Evolutionary conservation across 495 filamentous ascomycete species (phyloP), one percentile per base, ranked within the genome.

Genomic region (Aspergillus nanangensis): DNA sequence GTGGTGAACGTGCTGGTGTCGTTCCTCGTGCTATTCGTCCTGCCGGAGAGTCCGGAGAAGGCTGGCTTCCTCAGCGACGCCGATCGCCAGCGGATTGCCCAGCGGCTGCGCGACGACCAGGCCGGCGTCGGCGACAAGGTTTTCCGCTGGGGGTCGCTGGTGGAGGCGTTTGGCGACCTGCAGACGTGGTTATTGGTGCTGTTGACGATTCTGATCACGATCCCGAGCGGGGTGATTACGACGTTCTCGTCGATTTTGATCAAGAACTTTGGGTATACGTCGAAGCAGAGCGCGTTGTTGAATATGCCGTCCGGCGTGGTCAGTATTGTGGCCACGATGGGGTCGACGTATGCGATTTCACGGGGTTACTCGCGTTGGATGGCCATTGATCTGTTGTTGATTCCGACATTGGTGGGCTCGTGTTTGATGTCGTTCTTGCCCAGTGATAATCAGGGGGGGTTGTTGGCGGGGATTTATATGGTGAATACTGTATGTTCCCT

Each of bases 251-350:
- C 64, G 0, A 72, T 76, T 27, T 57, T 78, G 5, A 71, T 77
- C 18, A 66, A 60, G 4, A 65, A 60, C 4, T 76, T 76, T 41
- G 75, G 74, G 3, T 75, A 66, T 37, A 56, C 57, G 5, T 60
- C 63, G 5, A 57, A 59, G 43, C 38, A 70, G 34, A 62, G 76
- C 3, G 76, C 79, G 1, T 65, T 84, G 15, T 71, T 86, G n/a
- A 84, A 84, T 38, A 84, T 78, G 51, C 80, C 81, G 0, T 81
- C 78, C 15, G 82, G 82, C 1, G 58, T 76, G 8, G 69, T 84
- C 21, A 78, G 76, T 44, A 79, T 80, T 38, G 27, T 58, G 3
- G 69, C 77, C 17, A 81, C 78, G 8, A 57, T 86, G 7, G 41
- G 69, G 7, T 70, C 75, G 0, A 78, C 77, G 0, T 61, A 58